Percentiles rank a stretch among this genome's conserved stretches.
These are phyloP conservation scores for Neurospora tetraspora DNA, from an alignment of 495 filamentous ascomycete species.

Conservation along the genomic window DNA sequence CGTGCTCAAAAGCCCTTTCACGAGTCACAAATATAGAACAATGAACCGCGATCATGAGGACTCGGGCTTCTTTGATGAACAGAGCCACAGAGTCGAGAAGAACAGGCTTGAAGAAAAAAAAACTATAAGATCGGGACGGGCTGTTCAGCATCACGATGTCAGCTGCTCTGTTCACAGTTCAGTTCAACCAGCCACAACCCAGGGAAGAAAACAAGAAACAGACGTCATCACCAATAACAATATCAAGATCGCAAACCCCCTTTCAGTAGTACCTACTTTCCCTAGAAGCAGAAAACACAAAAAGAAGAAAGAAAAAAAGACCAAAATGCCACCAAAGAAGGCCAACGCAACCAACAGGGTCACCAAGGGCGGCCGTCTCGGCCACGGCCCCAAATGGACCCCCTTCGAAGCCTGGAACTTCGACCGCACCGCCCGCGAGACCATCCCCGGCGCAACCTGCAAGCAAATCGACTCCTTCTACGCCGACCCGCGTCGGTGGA, in stretches of 20 bases:
- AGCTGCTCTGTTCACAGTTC: neutral
- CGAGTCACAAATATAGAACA: neutral
- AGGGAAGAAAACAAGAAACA: neutral
- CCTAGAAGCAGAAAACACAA: neutral
- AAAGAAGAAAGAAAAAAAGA: neutral
- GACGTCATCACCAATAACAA: neutral
- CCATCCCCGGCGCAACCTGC: neutral
- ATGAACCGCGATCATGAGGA: neutral
- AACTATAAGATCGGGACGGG: neutral
- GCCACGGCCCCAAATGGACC: neutral
- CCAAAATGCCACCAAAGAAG: neutral
- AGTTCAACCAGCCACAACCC: neutral
- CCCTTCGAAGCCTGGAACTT: neutral
- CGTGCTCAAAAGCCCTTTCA: neutral
- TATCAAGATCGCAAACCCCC: neutral
- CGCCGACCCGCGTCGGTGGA: neutral
- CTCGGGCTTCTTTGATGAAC: neutral
- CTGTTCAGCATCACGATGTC: neutral
- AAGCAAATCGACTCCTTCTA: constrained; percentile 2
- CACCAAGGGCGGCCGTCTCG: neutral
- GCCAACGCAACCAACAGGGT: neutral
- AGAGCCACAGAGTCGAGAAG: neutral
- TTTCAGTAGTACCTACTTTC: neutral
- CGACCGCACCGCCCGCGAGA: neutral
- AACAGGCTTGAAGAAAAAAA: neutral